phyloP scores from a whole-genome alignment of 208 protist species.

The Acanthamoeba triangularis region DNA sequence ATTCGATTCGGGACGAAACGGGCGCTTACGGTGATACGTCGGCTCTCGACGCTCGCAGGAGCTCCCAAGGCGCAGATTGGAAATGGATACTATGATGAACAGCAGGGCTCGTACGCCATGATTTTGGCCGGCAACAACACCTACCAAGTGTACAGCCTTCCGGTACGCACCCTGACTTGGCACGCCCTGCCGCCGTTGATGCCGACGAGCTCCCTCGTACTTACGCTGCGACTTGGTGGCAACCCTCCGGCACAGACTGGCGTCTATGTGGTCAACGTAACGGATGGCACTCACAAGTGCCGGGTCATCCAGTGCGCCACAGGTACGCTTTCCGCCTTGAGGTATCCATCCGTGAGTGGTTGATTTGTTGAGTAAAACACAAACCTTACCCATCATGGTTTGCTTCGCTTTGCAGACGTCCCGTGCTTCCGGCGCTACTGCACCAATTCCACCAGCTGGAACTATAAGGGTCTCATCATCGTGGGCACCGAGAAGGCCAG shows the following conservation, averaged over 20 bases:
- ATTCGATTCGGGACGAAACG: not conserved
- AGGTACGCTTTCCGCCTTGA: too few relatives aligned
- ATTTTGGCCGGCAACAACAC: not conserved
- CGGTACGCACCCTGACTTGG: not conserved
- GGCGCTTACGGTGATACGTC: not conserved
- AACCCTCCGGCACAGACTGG: not conserved
- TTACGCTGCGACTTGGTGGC: not conserved
- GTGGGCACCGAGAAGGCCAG: slow-evolving; percentile 31
- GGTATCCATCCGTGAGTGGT: too few relatives aligned
- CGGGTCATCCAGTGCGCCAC: not conserved
- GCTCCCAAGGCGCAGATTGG: not conserved
- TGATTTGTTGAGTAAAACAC: too few relatives aligned
- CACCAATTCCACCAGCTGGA: not conserved
- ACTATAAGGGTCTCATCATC: not conserved
- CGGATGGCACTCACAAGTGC: not conserved
- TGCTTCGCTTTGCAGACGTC: not conserved
- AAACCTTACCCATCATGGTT: too few relatives aligned
- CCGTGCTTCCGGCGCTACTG: slow-evolving; percentile 26
- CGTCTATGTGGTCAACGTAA: slow-evolving; percentile 30
- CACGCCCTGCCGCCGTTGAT: too few relatives aligned
- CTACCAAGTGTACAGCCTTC: not conserved
- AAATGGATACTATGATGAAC: not conserved
- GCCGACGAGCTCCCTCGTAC: not conserved
- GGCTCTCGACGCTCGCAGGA: not conserved
- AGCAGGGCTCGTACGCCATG: not conserved